These are phyloP conservation scores for Ceratobasidium sp. DNA, from an alignment of 1,284 basidiomycete genomes.

Conservation along the genomic window DNA sequence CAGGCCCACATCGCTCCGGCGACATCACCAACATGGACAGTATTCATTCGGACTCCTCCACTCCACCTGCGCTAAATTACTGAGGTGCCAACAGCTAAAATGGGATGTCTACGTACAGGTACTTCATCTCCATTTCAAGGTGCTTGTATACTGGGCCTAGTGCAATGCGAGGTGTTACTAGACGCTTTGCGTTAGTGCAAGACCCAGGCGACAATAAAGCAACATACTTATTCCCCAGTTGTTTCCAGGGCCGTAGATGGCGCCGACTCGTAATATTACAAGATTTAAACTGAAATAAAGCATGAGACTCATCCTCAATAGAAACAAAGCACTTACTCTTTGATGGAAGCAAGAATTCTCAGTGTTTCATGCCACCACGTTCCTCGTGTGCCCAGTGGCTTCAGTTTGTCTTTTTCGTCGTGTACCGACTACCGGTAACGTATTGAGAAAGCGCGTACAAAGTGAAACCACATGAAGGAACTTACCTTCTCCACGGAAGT, in stretches of 20 bases:
- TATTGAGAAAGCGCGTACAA: constrained; percentile 47
- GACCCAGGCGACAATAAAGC: constrained; percentile 50
- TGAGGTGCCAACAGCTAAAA: constrained; percentile 61
- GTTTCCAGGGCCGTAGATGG: constrained; percentile 79
- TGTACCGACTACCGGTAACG: constrained; percentile 56
- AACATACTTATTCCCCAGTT: constrained; percentile 71
- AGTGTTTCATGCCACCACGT: constrained; percentile 92
- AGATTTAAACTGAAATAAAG: constrained; percentile 71
- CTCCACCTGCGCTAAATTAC: constrained; percentile 49
- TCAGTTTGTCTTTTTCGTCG: constrained; percentile 78
- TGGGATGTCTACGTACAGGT: constrained; percentile 64
- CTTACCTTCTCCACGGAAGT: constrained; percentile 65
- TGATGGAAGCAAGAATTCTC: constrained; percentile 77
- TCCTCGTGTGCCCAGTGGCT: constrained; percentile 77
- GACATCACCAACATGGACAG: constrained; percentile 81
- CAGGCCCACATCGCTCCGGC: constrained; percentile 78
- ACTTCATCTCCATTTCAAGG: constrained; percentile 87
- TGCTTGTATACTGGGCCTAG: constrained; percentile 86
- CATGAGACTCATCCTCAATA: background rate
- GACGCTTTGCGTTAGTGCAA: constrained; percentile 47
- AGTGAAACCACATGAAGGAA: constrained; percentile 46
- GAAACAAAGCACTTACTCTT: constrained; percentile 61
- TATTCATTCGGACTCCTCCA: constrained; percentile 82
- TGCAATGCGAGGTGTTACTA: constrained; percentile 74
- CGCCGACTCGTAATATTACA: constrained; percentile 76